Base-by-base conservation (phyloP, 2,329 filamentous ascomycete genomes). In the Teratosphaeria zuluensis region DNA sequence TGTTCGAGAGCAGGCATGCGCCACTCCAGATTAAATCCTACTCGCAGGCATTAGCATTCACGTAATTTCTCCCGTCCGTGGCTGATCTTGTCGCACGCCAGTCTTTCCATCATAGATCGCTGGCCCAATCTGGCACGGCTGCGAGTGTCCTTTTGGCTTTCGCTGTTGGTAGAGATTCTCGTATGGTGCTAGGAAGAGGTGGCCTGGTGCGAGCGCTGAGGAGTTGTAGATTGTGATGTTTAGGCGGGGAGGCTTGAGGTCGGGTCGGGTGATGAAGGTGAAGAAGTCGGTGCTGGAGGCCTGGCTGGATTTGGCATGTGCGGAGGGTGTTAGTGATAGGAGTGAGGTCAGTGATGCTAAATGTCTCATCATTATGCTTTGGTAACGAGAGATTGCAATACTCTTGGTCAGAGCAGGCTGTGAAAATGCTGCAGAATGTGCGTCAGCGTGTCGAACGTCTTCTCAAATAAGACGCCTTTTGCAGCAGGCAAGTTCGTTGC, bases 11-110 rank as follows among this genome's bases (percentile, higher is more conserved):
- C 4, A 31, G 52, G 52, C 46, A 24, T 12, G 56, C 56, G 6
- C 32, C 56, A 21, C 46, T 57, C 56, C 56, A 57, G n/a, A 57
- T 31, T n/a, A 57, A n/a, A 28, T 52, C 51, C 32, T 55, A n/a
- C 1, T 12, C 3, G 3, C 1, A 2, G 30, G 3, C 12, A 5
- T 21, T n/a, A 38, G 30, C 21, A 21, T 4, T 3, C 28, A 4
- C 14, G 8, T 19, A 4, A 2, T 2, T 28, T 28, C 4, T 28
- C 24, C 24, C 24, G 24, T 28, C 24, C 24, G 2, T 28, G 24
- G 24, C 24, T 28, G 4, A 28, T 28, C 2, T 2, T 2, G 21
- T 16, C 14, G 24, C 1, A 53, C 52, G 52, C 52, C 52, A 3
- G 30, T 33, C n/a, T n/a, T 16, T 9, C 32, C 56, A 30, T 57